These are phyloP conservation scores for Cystofilobasidium macerans DNA, from an alignment of 768 basidiomycete species.

Conservation along the genomic window DNA sequence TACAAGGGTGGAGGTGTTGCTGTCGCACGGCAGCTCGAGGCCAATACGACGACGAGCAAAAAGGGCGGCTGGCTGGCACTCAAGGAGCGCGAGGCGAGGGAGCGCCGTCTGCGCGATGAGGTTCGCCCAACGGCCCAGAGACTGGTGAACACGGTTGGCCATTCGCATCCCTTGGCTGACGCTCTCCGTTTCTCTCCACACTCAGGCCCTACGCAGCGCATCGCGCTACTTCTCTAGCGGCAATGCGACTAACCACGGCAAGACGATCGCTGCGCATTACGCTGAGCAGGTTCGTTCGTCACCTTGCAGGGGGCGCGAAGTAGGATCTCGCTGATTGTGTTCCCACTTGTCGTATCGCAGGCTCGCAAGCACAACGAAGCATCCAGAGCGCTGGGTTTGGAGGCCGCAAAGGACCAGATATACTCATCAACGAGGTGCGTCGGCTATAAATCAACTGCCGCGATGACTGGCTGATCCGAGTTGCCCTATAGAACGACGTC, in stretches of 20 bases:
- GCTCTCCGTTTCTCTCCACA: neutral
- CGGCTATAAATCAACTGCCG: neutral
- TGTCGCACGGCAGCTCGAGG: neutral
- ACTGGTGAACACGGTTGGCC: neutral
- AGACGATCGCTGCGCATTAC: constrained; percentile 7
- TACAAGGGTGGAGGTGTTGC: constrained; percentile 6
- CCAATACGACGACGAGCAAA: neutral
- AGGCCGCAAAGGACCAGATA: neutral
- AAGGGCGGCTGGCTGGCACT: constrained; percentile 12
- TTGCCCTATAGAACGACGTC: neutral
- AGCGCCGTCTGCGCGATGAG: constrained; percentile 16
- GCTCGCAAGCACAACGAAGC: neutral
- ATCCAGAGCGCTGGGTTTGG: neutral
- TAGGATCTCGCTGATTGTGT: neutral
- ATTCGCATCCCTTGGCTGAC: neutral
- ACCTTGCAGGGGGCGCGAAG: too few relatives aligned
- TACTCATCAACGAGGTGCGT: neutral
- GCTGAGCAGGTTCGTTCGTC: neutral
- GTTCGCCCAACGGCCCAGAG: neutral
- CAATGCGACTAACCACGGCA: constrained; percentile 1
- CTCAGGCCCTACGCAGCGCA: constrained; percentile 11
- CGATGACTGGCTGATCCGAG: neutral
- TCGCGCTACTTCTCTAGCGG: constrained; percentile 5
- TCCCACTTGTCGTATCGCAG: neutral
- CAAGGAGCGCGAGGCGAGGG: constrained; percentile 10